Percentiles rank a stretch among this genome's conserved stretches.
These are phyloP conservation scores for Fusarium verrucosum DNA, from an alignment of 2,329 filamentous ascomycete genomes.

Conservation along the genomic window DNA sequence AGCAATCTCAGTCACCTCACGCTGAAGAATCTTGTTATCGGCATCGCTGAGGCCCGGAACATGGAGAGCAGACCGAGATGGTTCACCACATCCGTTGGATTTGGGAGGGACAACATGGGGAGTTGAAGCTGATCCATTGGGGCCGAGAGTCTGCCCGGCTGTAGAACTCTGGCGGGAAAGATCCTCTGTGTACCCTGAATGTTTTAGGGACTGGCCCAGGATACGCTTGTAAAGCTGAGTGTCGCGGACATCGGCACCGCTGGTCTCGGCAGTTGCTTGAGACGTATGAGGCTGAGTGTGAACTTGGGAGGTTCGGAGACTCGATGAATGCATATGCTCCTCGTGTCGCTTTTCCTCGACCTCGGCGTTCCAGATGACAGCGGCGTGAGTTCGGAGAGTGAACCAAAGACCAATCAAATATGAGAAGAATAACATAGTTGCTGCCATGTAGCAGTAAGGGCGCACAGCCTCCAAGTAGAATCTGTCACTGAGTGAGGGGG, in stretches of 20 bases:
- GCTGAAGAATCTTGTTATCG: constrained; percentile 82
- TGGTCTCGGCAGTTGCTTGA: constrained; percentile 54
- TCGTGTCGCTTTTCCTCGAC: constrained; percentile 77
- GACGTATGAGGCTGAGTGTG: constrained; percentile 50
- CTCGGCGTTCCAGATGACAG: constrained; percentile 95
- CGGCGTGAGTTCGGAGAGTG: constrained; percentile 92
- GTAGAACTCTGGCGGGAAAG: constrained; percentile 53
- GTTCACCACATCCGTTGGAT: constrained; percentile 54
- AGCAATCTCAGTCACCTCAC: constrained; percentile 92
- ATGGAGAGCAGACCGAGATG: constrained; percentile 56
- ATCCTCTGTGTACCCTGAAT: constrained; percentile 74
- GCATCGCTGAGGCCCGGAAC: constrained; percentile 80
- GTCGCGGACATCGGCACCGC: constrained; percentile 78
- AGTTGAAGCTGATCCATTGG: constrained; percentile 59
- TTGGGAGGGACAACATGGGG: constrained; percentile 83
- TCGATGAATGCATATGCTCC: constrained; percentile 54
- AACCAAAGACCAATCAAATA: constrained; percentile 96
- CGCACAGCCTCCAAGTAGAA: constrained; percentile 93
- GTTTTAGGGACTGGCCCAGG: constrained; percentile 86
- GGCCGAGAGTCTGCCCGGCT: constrained; percentile 44
- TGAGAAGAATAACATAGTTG: constrained; percentile 85
- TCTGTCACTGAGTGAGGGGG: constrained; percentile 81
- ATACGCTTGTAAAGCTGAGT: constrained; percentile 93
- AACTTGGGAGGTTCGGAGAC: constrained; percentile 49
- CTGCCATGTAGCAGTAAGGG: constrained; percentile 91